These are phyloP conservation scores for Brassica incana DNA, from an alignment of 345 rosid species.

Conservation along the genomic window DNA sequence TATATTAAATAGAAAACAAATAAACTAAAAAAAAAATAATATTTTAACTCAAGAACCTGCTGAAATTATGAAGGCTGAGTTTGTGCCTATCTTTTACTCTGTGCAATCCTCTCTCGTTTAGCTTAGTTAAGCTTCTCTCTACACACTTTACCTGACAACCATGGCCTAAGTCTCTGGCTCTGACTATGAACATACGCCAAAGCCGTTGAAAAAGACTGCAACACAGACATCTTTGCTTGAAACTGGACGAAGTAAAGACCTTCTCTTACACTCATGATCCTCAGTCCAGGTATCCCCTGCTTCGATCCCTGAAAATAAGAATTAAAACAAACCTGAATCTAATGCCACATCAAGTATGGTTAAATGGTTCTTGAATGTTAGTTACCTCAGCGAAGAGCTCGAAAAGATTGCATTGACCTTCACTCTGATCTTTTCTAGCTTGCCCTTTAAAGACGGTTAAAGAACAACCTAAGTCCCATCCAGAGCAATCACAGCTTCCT, in stretches of 20 bases:
- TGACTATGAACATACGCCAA: conserved; percentile 75
- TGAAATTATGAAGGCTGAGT: conserved; percentile 24
- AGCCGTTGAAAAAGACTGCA: conserved; percentile 83
- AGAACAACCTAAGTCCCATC: conserved; percentile 95
- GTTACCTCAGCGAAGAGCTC: conserved; percentile 69
- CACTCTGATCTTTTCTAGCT: conserved; percentile 42
- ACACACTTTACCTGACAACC: conserved; percentile 42
- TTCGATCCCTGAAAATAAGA: conserved; percentile 55
- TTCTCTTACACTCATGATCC: conserved; percentile 66
- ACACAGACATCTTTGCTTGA: conserved; percentile 63
- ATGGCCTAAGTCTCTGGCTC: conserved; percentile 54
- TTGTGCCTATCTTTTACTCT: conserved; percentile 24
- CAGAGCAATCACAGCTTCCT: conserved; percentile 92
- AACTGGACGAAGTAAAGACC: conserved; percentile 74
- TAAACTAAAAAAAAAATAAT: neutral
- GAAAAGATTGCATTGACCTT: conserved; percentile 59
- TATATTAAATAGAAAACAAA: conserved; percentile 9
- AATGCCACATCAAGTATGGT: neutral
- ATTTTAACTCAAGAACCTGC: conserved; percentile 25
- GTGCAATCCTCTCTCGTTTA: conserved; percentile 22
- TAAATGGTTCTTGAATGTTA: conserved; percentile 41
- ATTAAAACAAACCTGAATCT: neutral
- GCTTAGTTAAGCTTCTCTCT: conserved; percentile 38
- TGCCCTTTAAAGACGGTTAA: conserved; percentile 54
- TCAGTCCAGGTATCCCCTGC: conserved; percentile 53